Evolutionary conservation across 2,329 filamentous ascomycete genomes (phyloP).

Genomic region (Aspergillus calidoustus): DNA sequence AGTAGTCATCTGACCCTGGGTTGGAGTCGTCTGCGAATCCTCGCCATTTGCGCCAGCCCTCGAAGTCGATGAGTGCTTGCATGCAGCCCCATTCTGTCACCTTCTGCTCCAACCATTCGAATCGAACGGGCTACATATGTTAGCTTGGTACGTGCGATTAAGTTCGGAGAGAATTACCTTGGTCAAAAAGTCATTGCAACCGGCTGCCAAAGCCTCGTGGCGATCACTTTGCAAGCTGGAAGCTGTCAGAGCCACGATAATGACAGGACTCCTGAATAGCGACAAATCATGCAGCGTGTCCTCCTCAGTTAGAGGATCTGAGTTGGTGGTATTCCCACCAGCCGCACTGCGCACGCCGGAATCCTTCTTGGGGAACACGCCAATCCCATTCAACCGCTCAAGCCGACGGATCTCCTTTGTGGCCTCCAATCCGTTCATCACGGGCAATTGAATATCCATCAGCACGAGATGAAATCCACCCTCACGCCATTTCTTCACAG

Average conservation of each 20-base stretch:
- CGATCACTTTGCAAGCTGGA: slow-evolving; percentile 93
- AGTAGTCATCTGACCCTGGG: slow-evolving; percentile 24
- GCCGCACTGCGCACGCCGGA: slow-evolving; percentile 55
- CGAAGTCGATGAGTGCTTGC: slow-evolving; percentile 98
- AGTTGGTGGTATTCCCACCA: slow-evolving; percentile 28
- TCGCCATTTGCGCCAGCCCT: slow-evolving; percentile 98
- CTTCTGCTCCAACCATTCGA: slow-evolving; percentile 95
- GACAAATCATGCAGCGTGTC: slow-evolving; percentile 43
- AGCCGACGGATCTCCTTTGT: slow-evolving; percentile 91
- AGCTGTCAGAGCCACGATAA: slow-evolving; percentile 95
- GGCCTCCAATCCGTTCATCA: slow-evolving; percentile 94
- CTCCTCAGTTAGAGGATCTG: slow-evolving; percentile 37
- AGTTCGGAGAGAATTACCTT: slow-evolving; percentile 66
- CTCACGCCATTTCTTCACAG: slow-evolving; percentile 87
- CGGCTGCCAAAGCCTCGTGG: slow-evolving; percentile 90
- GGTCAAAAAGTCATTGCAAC: slow-evolving; percentile 97
- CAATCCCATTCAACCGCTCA: slow-evolving; percentile 89
- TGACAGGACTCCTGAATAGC: slow-evolving; percentile 93
- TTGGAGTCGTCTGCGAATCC: slow-evolving; percentile 62
- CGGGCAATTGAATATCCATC: slow-evolving; percentile 97
- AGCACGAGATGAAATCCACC: slow-evolving; percentile 95
- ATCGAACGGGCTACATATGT: slow-evolving; percentile 80
- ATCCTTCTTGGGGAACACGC: slow-evolving; percentile 78
- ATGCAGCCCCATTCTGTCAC: slow-evolving; percentile 99
- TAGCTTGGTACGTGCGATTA: slow-evolving; percentile 4